These are phyloP conservation scores for Suhomyces sp. DNA, from an alignment of 805 yeast genomes.

Conservation along the genomic window DNA sequence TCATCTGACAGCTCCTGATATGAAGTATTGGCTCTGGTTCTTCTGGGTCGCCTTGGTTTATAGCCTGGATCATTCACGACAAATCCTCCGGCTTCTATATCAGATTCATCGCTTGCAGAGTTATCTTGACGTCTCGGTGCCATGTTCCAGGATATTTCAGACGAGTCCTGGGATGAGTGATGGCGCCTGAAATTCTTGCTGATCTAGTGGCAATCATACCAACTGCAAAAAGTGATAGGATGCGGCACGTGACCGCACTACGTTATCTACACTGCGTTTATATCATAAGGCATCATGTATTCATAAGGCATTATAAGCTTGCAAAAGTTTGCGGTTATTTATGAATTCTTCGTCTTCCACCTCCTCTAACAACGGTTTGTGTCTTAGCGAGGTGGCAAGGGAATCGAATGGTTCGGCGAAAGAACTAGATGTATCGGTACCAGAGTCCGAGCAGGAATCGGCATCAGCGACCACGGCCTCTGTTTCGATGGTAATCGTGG, in stretches of 20 bases:
- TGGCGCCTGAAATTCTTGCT: neutral
- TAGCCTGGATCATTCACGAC: constrained; percentile 36
- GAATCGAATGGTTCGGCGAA: neutral
- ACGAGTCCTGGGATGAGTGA: neutral
- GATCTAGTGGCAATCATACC: neutral
- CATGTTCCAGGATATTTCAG: neutral
- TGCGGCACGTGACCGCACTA: neutral
- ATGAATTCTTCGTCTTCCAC: constrained; percentile 32
- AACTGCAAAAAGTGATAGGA: neutral
- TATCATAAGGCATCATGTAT: neutral
- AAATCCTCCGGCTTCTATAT: constrained; percentile 36
- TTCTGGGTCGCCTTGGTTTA: constrained; percentile 14
- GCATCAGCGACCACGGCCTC: constrained; percentile 2
- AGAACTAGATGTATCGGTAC: neutral
- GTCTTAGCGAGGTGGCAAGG: neutral
- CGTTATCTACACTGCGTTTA: neutral
- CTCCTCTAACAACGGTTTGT: constrained; percentile 20
- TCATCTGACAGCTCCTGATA: constrained; percentile 27
- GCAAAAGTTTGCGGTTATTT: constrained; percentile 6
- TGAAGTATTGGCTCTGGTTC: constrained; percentile 10
- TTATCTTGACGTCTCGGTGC: constrained; percentile 5
- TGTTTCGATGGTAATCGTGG: neutral
- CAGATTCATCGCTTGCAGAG: neutral
- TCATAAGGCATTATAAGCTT: neutral
- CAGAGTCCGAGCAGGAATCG: neutral